These are phyloP conservation scores for Boletales sp. DNA, from an alignment of 768 basidiomycete species.

Conservation along the genomic window DNA sequence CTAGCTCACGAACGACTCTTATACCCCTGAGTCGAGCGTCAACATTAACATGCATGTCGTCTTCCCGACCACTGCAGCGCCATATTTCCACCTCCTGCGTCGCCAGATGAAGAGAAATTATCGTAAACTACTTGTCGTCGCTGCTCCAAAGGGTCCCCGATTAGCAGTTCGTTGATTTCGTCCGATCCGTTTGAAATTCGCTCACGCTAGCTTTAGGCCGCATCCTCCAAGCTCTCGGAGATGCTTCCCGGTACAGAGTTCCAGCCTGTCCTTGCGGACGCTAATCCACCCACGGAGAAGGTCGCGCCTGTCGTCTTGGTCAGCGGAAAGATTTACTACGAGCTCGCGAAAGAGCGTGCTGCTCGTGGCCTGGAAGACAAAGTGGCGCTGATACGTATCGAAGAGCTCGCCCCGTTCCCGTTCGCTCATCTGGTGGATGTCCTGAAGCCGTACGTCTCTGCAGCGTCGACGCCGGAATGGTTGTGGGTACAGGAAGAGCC, in stretches of 20 bases:
- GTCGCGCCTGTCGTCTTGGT: slow-evolving; percentile 69
- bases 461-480: slow-evolving; percentile 34
- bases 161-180: slow-evolving; percentile 53
- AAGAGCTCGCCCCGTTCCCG: slow-evolving; percentile 89
- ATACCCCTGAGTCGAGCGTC: slow-evolving; percentile 20
- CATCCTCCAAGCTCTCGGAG: slow-evolving; percentile 64
- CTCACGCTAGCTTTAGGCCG: slow-evolving; percentile 47
- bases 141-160: slow-evolving; percentile 80
- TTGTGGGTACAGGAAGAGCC: slow-evolving; percentile 88
- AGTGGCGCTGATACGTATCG: slow-evolving; percentile 73
- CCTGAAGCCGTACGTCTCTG: slow-evolving; percentile 44
- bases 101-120: slow-evolving; percentile 83
- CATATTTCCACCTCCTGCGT: slow-evolving; percentile 91
- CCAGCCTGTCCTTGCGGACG: slow-evolving; percentile 63
- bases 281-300: slow-evolving; percentile 27
- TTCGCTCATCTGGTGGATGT: slow-evolving; percentile 49
- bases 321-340: slow-evolving; percentile 87
- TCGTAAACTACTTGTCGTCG: slow-evolving; percentile 82
- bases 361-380: slow-evolving; percentile 40
- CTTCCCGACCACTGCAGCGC: slow-evolving; percentile 86
- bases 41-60: slow-evolving; percentile 84
- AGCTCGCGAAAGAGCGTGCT: slow-evolving; percentile 69
- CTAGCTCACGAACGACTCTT: slow-evolving; percentile 77
- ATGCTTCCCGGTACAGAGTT: slow-evolving; percentile 59
- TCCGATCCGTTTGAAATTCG: background rate